Base-by-base conservation (phyloP, 1,284 basidiomycete genomes). In the Ustanciosporium gigantosporum region DNA sequence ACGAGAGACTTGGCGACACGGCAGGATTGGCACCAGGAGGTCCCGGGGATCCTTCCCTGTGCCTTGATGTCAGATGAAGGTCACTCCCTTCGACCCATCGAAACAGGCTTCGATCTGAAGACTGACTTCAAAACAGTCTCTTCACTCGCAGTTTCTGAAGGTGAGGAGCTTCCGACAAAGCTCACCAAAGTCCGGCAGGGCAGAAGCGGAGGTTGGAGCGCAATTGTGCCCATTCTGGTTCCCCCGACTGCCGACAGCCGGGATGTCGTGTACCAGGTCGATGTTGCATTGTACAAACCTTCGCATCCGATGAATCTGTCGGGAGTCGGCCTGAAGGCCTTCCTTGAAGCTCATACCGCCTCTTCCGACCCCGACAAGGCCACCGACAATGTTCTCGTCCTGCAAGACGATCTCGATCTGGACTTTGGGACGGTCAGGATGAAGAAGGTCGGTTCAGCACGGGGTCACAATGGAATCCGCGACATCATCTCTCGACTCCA, bases 361-460 rank as follows among this genome's bases (percentile, higher is more conserved):
- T 7, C 20, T 5, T 24, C 15, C 9, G 8, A 38, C 19, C 1
- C 11, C 14, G 14, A 6, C 6, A 23, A 1, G 20, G 41, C 37
- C 6, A 24, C 15, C 2, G 36, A 41, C 19, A 38, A 62, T 23
- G 20, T 57, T 1, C 36, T 64, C 1, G 43, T 64, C 2, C 43
- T 64, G 3, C 60, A 64, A 22, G 60, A 64, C 36, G 60, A 64
- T 20, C 53, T 64, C 1, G 53, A 57, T 16, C 36, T 49, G 2
- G 17, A n/a, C 3, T 64, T 64, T 23, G 46, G 46, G 0, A 4
- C 13, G 17, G 49, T 58, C 5, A 49, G 49, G 14, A 13, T 31
- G 2, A 48, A 45, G 24, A 20, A 40, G 20, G 14, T 2, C 7
- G 60, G 60, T 16, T 43, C 39, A 22, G 60, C 60, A 0, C 21